Conservation (phyloP, 129 eudicot species). For the Tagetes erecta region DNA sequence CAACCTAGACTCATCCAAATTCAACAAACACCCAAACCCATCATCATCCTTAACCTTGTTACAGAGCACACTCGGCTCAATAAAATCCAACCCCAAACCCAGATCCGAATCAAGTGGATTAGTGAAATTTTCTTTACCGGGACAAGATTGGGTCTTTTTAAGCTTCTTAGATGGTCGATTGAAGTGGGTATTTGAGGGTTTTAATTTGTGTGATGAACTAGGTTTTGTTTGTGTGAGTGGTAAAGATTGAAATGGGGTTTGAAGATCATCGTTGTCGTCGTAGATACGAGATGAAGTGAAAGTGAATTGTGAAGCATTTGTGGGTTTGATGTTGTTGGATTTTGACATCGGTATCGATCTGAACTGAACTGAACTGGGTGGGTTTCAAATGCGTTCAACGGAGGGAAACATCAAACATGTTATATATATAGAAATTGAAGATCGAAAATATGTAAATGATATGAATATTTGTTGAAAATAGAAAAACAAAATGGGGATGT, state of each 20-base stretch:
- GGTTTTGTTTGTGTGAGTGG: constrained; percentile 35
- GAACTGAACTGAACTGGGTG: background rate
- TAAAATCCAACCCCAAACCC: constrained; percentile 39
- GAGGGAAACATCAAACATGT: constrained; percentile 26
- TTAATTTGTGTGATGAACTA: constrained; percentile 33
- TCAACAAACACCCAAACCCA: constrained; percentile 26
- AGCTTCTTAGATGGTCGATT: constrained; percentile 49
- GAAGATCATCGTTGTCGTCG: constrained; percentile 66
- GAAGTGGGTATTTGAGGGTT: constrained; percentile 30
- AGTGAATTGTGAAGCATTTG: constrained; percentile 26
- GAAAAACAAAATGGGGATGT: constrained; percentile 41
- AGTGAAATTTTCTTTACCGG: constrained; percentile 48
- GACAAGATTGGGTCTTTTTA: constrained; percentile 25
- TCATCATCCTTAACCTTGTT: background rate
- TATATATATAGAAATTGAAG: background rate
- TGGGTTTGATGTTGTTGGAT: background rate
- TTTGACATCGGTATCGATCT: no score
- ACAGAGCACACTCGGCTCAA: constrained; percentile 37
- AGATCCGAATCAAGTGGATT: constrained; percentile 20
- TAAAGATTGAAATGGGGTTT: constrained; percentile 45
- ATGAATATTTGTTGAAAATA: no score
- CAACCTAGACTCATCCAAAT: constrained; percentile 55
- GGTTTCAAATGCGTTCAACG: constrained; percentile 20
- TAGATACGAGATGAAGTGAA: constrained; percentile 11
- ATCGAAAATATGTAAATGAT: no score